Evolutionary conservation across 2,329 filamentous ascomycete genomes (phyloP).

Genomic region (Acrodontium crateriforme): DNA sequence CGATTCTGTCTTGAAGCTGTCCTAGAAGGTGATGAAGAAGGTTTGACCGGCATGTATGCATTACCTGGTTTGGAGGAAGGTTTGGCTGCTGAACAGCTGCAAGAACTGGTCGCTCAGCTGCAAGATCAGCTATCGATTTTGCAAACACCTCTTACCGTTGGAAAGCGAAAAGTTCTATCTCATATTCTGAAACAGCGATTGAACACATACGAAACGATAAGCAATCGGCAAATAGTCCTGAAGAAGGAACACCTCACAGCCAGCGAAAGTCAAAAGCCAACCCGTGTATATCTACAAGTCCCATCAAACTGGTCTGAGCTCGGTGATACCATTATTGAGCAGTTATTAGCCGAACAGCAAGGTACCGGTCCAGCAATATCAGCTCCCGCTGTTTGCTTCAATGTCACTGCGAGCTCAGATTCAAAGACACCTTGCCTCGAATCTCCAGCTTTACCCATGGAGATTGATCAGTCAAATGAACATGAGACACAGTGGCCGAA

Average conservation of each 20-base stretch:
- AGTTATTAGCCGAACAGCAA: constrained; percentile 16
- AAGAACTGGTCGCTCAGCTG: constrained; percentile 34
- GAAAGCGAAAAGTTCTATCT: constrained; percentile 37
- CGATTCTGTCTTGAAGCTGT: constrained; percentile 52
- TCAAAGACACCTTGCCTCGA: too few species aligned
- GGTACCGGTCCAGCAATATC: constrained; percentile 9
- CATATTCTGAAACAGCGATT: constrained; percentile 39
- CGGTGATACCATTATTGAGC: constrained; percentile 17
- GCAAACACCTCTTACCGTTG: constrained; percentile 36
- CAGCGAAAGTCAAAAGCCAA: constrained; percentile 5
- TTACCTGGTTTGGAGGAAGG: constrained; percentile 45
- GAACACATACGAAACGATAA: constrained; percentile 33
- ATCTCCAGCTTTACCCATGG: too few species aligned
- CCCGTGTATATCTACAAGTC: constrained; percentile 11
- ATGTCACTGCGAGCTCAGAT: too few species aligned
- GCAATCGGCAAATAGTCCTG: constrained; percentile 2
- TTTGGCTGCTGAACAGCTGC: constrained; percentile 39
- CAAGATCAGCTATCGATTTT: constrained; percentile 42
- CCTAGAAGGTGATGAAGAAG: constrained; percentile 46
- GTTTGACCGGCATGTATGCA: constrained; percentile 37
- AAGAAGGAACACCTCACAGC: neutral
- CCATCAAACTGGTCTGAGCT: constrained; percentile 21
- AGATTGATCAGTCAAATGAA: constrained; percentile 3
- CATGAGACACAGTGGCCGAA: constrained; percentile 2
- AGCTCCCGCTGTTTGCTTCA: constrained; percentile 15